Evolutionary conservation across 768 basidiomycete genomes (phyloP).

Genomic region (Mycena galopus): DNA sequence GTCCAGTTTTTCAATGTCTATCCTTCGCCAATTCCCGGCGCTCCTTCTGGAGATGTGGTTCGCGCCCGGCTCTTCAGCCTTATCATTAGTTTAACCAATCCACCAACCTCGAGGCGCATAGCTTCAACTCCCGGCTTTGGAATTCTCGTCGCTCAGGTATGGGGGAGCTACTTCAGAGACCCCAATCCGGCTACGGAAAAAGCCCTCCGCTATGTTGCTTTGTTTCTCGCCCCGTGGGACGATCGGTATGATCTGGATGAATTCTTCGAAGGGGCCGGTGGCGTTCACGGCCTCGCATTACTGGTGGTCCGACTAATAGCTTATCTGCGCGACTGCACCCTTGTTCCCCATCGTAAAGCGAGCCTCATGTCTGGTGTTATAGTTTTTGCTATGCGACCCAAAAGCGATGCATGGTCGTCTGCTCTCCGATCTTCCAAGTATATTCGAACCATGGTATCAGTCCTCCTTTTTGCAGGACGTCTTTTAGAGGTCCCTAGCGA

Average conservation of each 20-base stretch:
- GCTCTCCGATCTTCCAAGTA: no score
- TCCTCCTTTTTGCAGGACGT: no score
- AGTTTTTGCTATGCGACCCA: no score
- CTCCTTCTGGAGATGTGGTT: background rate
- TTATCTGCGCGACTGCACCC: background rate
- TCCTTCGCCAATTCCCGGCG: background rate
- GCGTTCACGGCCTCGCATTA: background rate
- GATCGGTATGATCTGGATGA: background rate
- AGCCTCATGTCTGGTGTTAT: no score
- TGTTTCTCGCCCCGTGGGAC: background rate
- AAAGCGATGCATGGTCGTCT: no score
- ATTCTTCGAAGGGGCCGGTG: background rate
- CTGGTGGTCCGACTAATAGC: background rate
- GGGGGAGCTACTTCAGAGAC: background rate
- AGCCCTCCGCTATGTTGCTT: background rate
- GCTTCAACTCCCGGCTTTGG: background rate
- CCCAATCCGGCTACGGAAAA: background rate
- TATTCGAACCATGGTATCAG: no score
- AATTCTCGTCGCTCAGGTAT: background rate
- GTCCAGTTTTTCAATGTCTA: background rate
- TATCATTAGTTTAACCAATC: background rate
- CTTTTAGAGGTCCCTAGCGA: no score
- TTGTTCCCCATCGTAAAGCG: no score
- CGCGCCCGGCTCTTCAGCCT: background rate
- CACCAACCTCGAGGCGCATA: background rate